These are phyloP conservation scores for Mycena olivaceomarginata DNA, from an alignment of 768 basidiomycete genomes.

Conservation along the genomic window DNA sequence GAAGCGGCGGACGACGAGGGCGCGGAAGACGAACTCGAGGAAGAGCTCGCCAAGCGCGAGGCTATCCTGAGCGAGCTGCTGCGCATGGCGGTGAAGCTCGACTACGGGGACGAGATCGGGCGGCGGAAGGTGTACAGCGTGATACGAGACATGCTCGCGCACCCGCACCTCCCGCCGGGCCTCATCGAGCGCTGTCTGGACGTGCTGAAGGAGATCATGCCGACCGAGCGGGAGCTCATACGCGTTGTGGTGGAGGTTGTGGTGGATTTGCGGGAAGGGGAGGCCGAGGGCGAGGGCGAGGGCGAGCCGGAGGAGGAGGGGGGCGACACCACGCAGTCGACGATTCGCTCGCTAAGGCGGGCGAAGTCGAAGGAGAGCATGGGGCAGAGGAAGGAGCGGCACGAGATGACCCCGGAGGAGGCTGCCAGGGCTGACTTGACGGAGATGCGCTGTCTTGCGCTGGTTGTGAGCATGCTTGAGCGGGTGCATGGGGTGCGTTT, in stretches of 20 bases:
- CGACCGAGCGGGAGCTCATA: conserved; percentile 91
- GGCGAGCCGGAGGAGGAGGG: conserved; percentile 60
- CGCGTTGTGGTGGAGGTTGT: conserved; percentile 93
- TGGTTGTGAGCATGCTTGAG: conserved; percentile 93
- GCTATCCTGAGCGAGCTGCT: conserved; percentile 90
- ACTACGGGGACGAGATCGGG: conserved; percentile 97
- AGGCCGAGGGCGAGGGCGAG: too few relatives aligned
- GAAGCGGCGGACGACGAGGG: conserved; percentile 47
- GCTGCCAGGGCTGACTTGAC: conserved; percentile 78
- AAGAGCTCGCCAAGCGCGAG: conserved; percentile 78
- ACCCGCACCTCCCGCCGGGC: conserved; percentile 85
- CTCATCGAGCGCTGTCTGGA: conserved; percentile 91
- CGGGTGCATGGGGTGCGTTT: conserved; percentile 89
- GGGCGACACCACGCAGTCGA: conserved; percentile 51
- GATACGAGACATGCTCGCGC: conserved; percentile 94
- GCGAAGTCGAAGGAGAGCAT: too few relatives aligned
- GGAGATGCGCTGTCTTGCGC: conserved; percentile 87
- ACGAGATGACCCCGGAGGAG: conserved; percentile 80
- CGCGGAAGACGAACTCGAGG: conserved; percentile 71
- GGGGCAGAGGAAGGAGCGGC: conserved; percentile 67
- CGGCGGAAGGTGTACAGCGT: conserved; percentile 93
- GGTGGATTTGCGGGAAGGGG: conserved; percentile 77
- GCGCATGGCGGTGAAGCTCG: conserved; percentile 86
- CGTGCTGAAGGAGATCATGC: conserved; percentile 87
- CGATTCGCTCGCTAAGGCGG: conserved; percentile 45